Percentiles rank a stretch among this genome's conserved stretches.
These are phyloP conservation scores for Coemansia sp. DNA, from an alignment of 192 early-diverging fungal genomes.

Conservation along the genomic window DNA sequence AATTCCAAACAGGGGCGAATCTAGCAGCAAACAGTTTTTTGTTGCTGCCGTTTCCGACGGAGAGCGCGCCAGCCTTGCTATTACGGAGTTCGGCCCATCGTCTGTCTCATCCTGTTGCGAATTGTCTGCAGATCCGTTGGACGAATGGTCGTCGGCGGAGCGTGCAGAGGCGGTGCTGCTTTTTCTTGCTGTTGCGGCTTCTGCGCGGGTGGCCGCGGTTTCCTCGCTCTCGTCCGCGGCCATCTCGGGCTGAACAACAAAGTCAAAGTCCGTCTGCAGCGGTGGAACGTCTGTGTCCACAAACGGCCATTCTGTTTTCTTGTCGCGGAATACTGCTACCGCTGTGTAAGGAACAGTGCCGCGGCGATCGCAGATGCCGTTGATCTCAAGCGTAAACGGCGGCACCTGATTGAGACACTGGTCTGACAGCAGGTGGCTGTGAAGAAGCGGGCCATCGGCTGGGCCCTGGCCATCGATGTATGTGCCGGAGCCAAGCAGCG, in stretches of 20 bases:
- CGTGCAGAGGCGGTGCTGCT: neutral
- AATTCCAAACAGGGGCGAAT: slow-evolving; percentile 97
- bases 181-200: neutral
- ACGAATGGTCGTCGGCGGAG: neutral
- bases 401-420: slow-evolving; percentile 89
- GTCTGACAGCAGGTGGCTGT: slow-evolving; percentile 87
- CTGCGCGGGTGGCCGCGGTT: slow-evolving; percentile 1
- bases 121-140: neutral
- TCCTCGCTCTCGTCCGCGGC: neutral
- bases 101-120: slow-evolving; percentile 15
- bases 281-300: slow-evolving; percentile 63
- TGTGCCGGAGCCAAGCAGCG: slow-evolving; percentile 76
- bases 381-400: slow-evolving; percentile 85
- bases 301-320: slow-evolving; percentile 85
- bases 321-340: slow-evolving; percentile 89
- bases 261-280: slow-evolving; percentile 17
- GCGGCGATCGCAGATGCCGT: slow-evolving; percentile 88
- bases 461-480: slow-evolving; percentile 68
- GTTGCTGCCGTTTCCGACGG: slow-evolving; percentile 26
- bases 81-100: slow-evolving; percentile 27
- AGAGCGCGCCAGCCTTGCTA: neutral
- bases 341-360: slow-evolving; percentile 92
- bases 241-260: slow-evolving; percentile 4
- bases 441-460: slow-evolving; percentile 64
- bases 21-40: slow-evolving; percentile 85